phyloP scores from a whole-genome alignment of 2,329 filamentous ascomycete genomes.

The Aureobasidium sp. region DNA sequence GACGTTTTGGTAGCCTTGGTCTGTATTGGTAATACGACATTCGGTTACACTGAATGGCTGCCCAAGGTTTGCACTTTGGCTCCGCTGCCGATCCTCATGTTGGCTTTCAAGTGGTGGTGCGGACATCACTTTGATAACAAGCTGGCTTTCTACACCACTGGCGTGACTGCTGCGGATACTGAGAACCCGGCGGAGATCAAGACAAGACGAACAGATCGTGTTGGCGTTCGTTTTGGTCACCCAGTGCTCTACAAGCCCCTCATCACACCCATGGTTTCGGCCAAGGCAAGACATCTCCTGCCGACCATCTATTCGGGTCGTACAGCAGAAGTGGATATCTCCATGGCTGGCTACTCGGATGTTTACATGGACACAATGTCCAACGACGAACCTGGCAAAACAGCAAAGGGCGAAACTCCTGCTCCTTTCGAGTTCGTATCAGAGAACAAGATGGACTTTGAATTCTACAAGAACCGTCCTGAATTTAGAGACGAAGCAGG shows the following conservation, averaged over 20 bases:
- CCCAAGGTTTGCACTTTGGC: conserved; percentile 60
- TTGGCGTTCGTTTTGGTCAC: conserved; percentile 77
- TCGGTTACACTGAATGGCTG: conserved; percentile 40
- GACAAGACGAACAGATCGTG: conserved; percentile 54
- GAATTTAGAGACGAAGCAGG: conserved; percentile 85
- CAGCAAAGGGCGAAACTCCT: conserved; percentile 38
- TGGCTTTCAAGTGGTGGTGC: conserved; percentile 85
- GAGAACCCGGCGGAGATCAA: conserved; percentile 34
- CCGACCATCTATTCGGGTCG: conserved; percentile 81
- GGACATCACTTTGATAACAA: conserved; percentile 66
- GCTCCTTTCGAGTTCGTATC: conserved; percentile 81
- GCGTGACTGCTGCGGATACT: conserved; percentile 44
- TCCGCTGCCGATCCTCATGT: conserved; percentile 70
- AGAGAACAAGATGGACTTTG: conserved; percentile 79
- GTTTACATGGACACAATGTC: conserved; percentile 79
- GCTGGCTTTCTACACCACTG: conserved; percentile 72
- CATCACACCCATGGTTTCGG: conserved; percentile 91
- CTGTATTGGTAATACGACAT: conserved; percentile 57
- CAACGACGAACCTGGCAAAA: conserved; percentile 50
- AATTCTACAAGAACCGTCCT: conserved; percentile 81
- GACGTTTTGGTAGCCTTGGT: conserved; percentile 73
- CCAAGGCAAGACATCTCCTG: conserved; percentile 79
- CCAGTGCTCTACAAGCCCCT: conserved; percentile 83
- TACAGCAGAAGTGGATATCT: conserved; percentile 50
- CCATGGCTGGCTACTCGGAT: conserved; percentile 69